Evolutionary conservation across 1,139 yeast genomes (phyloP), one percentile per base, ranked within the genome.

Genomic region (Geotrichum cucujoidarum): DNA sequence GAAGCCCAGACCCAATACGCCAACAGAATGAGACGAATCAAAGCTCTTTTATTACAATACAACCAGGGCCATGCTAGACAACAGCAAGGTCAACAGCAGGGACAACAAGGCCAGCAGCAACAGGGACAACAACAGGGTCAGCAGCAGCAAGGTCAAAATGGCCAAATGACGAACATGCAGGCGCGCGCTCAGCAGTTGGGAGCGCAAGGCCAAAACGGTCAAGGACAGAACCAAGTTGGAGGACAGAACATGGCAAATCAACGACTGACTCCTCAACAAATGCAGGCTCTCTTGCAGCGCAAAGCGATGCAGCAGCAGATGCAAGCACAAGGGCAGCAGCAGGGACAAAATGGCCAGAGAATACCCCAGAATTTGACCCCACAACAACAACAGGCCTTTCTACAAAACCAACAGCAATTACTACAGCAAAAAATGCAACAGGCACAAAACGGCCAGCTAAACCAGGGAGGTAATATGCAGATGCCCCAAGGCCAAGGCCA

Each of bases 391-490:
- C 60, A 59, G 45, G 56, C 79, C 60, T 70, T 87, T 52, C 75
- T 83, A 16, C 70, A 67, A 50, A 77, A 76, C 55, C 79, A 83
- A 57, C 80, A 77, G 53, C 72, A 75, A 40, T 72, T 75, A 47
- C 66, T 58, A 56, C 68, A 55, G 51, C 57, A 62, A 46, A 24
- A 24, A 10, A 6, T 24, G 6, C 27, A 24, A 10, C 27, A 24
- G 27, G 6, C 27, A 6, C 27, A 24, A 24, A 24, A 24, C 10
- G 27, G 27, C 8, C 27, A 24, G 27, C 6, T 24, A 10, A 6
- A 6, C 10, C 27, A 24, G 10, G 27, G 27, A 24, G n/a, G n/a
- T n/a, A 66, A 62, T 46, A 55, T 56, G 27, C 62, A 58, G 36
- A 31, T 50, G 41, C 42, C 31, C 25, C 50, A 25, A 24, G 40